Percentiles rank a stretch among this genome's conserved stretches.
Evolutionary conservation across 2,329 filamentous ascomycete species (phyloP).

Genomic region (Phaeosphaeriaceae sp.): DNA sequence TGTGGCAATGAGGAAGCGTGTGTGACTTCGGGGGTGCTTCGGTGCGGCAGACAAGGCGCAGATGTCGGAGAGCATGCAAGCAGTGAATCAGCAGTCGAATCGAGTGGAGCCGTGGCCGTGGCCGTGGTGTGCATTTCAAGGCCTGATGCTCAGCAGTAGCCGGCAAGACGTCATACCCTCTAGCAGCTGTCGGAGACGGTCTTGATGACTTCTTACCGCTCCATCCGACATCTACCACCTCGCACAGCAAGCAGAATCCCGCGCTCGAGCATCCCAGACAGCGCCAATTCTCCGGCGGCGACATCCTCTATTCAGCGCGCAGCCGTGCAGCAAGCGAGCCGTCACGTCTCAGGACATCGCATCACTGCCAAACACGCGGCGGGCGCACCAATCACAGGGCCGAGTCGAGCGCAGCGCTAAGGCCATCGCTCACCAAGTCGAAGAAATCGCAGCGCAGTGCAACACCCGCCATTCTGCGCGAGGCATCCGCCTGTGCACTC

Average conservation of each 20-base stretch:
- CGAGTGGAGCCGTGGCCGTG: too few species aligned
- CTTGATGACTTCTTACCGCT: conserved; percentile 17
- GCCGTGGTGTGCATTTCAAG: conserved; percentile 1
- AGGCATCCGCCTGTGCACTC: conserved; percentile 12
- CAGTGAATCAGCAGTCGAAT: too few species aligned
- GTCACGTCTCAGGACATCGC: conserved; percentile 19
- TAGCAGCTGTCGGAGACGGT: conserved; percentile 1
- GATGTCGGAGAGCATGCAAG: neutral
- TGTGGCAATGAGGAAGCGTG: too few species aligned
- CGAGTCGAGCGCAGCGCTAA: conserved; percentile 42
- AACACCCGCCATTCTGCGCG: conserved; percentile 23
- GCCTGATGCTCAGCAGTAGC: conserved; percentile 1
- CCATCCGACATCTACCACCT: conserved; percentile 4
- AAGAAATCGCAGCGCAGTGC: conserved; percentile 42
- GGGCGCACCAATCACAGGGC: conserved; percentile 36
- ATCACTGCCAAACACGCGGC: conserved; percentile 21
- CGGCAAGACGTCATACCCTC: conserved; percentile 9
- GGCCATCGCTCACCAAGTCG: conserved; percentile 42
- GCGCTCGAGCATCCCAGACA: neutral
- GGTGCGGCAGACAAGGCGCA: neutral
- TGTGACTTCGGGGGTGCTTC: neutral
- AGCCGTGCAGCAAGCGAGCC: conserved; percentile 3
- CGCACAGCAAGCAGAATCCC: neutral
- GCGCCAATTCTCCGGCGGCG: conserved; percentile 8
- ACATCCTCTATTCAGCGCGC: conserved; percentile 3